A percentile compares a stretch with the other conserved stretches of the same genome.
Conservation (phyloP, 2,329 filamentous ascomycete species). For the Diaporthe ampelina region DNA sequence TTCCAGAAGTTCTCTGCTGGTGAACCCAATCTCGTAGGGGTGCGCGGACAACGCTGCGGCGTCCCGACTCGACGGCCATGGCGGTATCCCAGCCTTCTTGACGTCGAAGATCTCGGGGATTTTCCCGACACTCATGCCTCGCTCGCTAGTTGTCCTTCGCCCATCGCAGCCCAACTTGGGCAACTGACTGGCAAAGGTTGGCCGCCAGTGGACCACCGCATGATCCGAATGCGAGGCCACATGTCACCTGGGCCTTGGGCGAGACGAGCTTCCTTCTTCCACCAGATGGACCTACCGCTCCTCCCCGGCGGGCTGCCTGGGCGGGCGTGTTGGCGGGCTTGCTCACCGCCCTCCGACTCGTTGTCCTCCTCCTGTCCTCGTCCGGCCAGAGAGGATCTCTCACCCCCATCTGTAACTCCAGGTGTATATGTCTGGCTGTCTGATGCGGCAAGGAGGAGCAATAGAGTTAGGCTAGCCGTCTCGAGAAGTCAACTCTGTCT, state of each 20-base stretch:
- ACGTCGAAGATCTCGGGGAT: conserved; percentile 36
- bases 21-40: conserved; percentile 11
- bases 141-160: neutral
- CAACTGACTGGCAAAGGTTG: conserved; percentile 16
- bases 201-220: conserved; percentile 9
- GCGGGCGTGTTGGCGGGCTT: neutral
- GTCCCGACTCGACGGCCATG: conserved; percentile 23
- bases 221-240: conserved; percentile 30
- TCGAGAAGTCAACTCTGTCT: conserved; percentile 21
- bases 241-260: conserved; percentile 10
- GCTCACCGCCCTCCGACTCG: neutral
- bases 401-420: neutral
- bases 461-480: conserved; percentile 26
- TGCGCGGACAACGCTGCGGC: conserved; percentile 22
- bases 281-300: neutral
- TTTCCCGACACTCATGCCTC: conserved; percentile 23
- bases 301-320: conserved; percentile 6
- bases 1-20: conserved; percentile 19
- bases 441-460: neutral
- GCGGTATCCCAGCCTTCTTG: conserved; percentile 11
- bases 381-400: neutral
- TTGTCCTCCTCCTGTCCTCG: neutral
- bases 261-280: neutral
- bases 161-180: conserved; percentile 1
- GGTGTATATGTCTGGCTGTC: neutral